Evolutionary conservation across 2,329 filamentous ascomycete genomes (phyloP), one percentile per base, ranked within the genome.

Genomic region (Ceratocystis colombiana): DNA sequence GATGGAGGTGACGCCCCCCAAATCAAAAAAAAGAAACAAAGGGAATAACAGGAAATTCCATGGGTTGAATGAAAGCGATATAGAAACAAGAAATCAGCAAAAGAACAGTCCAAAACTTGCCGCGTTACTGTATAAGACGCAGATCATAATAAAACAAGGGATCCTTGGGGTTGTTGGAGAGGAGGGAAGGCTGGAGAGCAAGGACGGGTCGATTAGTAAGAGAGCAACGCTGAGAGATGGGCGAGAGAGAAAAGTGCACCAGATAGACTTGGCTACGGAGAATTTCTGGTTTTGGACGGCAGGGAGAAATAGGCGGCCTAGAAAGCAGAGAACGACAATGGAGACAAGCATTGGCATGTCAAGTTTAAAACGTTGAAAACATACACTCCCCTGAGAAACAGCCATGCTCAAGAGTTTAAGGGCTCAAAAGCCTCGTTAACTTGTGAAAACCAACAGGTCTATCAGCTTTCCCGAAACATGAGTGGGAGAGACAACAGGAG

Each of bases 111-210:
- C 33, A 30, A 57, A 57, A 30, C 48, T 25, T 53, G 48, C 22
- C 22, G 48, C 53, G 37, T 33, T 57, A 7, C 28, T 57, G 53
- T 57, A 57, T 57, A 57, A 33, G 53, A 28, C 17, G 53, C 7
- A 12, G 53, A 57, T 57, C 53, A 33, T 57, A 57, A 57, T 57
- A 57, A 57, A 30, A 30, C 53, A 30, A 33, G 53, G 53, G 28
- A n/a, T 33, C 53, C 53, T 57, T 57, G 22, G 53, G 3, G 37
- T 41, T 41, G 37, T 41, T 41, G 37, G 10, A 41, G 37, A 41
- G 37, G 37, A 41, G 37, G 37, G 37, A 3, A 25, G 12, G 53
- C 53, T 57, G 53, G 53, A 57, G 22, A 57, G 53, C 53, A 5
- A 41, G 12, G 37, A 41, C 37, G 37, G 12, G 37, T 41, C 37